phyloP scores from a whole-genome alignment of 257 asterid genomes.

The Capsicum pubescens region DNA sequence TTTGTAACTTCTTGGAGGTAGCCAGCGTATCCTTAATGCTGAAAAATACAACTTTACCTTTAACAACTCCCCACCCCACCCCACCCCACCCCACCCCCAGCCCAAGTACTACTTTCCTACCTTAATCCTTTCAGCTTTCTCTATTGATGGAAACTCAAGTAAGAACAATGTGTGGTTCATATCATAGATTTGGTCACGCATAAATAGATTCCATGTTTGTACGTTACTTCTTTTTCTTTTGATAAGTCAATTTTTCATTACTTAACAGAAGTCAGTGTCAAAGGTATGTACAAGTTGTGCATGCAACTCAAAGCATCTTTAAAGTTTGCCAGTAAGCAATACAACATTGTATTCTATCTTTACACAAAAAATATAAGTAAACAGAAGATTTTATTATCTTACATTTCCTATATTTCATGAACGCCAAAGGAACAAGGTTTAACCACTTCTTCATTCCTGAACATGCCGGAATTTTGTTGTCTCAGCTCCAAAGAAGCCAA shows the following conservation, averaged over 20 bases:
- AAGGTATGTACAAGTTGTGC: too few species aligned
- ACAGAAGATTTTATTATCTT: not conserved
- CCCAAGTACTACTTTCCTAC: not conserved
- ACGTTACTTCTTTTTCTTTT: too few species aligned
- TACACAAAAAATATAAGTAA: not conserved
- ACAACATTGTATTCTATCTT: not conserved
- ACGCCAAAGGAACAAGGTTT: not conserved
- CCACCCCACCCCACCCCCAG: not conserved
- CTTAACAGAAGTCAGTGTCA: not conserved
- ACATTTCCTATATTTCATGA: not conserved
- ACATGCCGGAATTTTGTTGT: not conserved
- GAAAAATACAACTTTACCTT: too few species aligned
- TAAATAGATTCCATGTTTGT: not conserved
- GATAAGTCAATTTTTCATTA: not conserved
- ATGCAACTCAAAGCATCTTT: too few species aligned
- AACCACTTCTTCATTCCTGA: not conserved
- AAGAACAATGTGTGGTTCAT: not conserved
- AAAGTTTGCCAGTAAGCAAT: not conserved
- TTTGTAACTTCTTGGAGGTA: too few species aligned
- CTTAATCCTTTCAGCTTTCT: not conserved
- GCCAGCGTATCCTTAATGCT: too few species aligned
- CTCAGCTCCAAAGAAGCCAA: not conserved
- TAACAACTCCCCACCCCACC: not conserved
- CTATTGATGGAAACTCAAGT: not conserved
- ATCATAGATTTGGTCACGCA: not conserved